Conservation (phyloP, 352 stramenopile species). For the Phytophthora tubulina region DNA sequence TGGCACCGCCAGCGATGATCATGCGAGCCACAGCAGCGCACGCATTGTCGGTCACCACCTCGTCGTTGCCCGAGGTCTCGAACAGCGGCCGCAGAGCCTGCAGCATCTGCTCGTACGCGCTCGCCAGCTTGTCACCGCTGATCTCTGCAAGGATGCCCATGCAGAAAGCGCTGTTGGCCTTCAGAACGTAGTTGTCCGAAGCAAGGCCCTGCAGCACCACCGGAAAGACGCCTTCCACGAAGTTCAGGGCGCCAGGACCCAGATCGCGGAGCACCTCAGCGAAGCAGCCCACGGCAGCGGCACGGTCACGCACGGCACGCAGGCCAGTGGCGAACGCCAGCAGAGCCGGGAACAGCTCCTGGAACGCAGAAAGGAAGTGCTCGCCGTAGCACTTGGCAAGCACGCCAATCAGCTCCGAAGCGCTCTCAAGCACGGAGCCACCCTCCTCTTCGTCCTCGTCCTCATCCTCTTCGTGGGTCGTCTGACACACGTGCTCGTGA, state of each 20-base stretch:
- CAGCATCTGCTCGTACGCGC: constrained; percentile 93
- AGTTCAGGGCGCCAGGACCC: constrained; percentile 80
- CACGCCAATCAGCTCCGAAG: constrained; percentile 94
- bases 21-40: constrained; percentile 93
- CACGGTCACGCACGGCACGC: constrained; percentile 91
- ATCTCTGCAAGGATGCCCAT: constrained; percentile 93
- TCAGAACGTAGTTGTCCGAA: constrained; percentile 94
- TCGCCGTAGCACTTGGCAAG: constrained; percentile 95
- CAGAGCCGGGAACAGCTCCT: constrained; percentile 92
- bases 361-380: constrained; percentile 92
- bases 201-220: constrained; percentile 91
- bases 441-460: constrained; percentile 95
- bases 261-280: constrained; percentile 95
- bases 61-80: constrained; percentile 85
- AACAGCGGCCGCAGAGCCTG: constrained; percentile 94
- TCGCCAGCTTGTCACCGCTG: constrained; percentile 74
- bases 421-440: constrained; percentile 93
- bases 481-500: constrained; percentile 93
- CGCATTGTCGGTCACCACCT: constrained; percentile 94
- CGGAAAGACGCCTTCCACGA: constrained; percentile 91
- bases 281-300: constrained; percentile 95
- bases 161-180: constrained; percentile 96
- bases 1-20: constrained; percentile 85
- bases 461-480: constrained; percentile 89
- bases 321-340: constrained; percentile 93